Evolutionary conservation across 257 asterid species (phyloP).

Genomic region (Primulina huaijiensis): DNA sequence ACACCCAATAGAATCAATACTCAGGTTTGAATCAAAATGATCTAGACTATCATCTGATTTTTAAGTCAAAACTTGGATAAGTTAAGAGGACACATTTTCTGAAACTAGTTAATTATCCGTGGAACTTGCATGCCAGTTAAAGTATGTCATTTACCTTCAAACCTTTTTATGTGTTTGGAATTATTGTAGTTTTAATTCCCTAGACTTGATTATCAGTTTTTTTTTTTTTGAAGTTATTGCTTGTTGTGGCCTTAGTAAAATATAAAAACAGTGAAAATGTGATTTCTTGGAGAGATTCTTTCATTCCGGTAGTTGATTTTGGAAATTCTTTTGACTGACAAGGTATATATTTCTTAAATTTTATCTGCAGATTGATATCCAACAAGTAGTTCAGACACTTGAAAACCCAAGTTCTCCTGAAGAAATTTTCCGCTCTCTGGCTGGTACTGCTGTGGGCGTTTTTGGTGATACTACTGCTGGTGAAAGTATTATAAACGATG

Average conservation of each 20-base stretch:
- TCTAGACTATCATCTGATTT: neutral
- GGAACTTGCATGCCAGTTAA: too few species aligned
- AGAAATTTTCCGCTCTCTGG: conserved; percentile 42
- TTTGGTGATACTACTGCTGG: conserved; percentile 25
- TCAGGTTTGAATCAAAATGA: conserved; percentile 49
- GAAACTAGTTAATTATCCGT: neutral
- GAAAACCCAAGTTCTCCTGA: conserved; percentile 35
- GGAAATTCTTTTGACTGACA: neutral
- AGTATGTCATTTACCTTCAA: neutral
- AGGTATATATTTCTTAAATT: neutral
- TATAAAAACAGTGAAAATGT: too few species aligned
- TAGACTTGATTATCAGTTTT: neutral
- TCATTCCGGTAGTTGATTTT: neutral
- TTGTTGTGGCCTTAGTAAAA: neutral
- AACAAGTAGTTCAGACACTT: conserved; percentile 36
- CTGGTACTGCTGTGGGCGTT: conserved; percentile 30
- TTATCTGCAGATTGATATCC: conserved; percentile 33
- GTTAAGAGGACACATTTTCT: neutral
- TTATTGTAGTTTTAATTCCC: too few species aligned
- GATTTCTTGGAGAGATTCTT: neutral
- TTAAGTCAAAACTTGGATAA: neutral
- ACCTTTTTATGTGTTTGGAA: neutral
- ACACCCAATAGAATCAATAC: conserved; percentile 26
- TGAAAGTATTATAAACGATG: conserved; percentile 29
- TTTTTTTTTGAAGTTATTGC: neutral